Percentiles rank a stretch among this genome's conserved stretches.
Evolutionary conservation across 169 alveolate species (phyloP).

Genomic region (Plasmodium cynomolgi): DNA sequence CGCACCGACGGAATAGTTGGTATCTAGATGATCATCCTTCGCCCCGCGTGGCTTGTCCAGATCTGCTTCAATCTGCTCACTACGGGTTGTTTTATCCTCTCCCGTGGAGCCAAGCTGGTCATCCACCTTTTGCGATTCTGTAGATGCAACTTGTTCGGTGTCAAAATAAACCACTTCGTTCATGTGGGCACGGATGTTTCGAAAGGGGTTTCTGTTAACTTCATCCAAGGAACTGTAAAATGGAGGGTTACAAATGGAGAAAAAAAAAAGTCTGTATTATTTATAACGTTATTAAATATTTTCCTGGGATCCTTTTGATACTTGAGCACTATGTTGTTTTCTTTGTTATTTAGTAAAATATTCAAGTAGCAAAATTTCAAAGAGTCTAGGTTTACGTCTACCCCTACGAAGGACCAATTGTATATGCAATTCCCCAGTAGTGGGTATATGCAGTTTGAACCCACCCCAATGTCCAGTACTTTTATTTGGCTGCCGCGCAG

Average conservation of each 20-base stretch:
- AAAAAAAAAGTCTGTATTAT: conserved; percentile 49
- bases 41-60: neutral
- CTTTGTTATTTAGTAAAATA: conserved; percentile 39
- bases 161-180: conserved; percentile 51
- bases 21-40: neutral
- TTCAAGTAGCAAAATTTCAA: conserved; percentile 32
- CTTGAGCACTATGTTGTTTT: conserved; percentile 55
- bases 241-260: conserved; percentile 69
- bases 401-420: conserved; percentile 82
- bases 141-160: neutral
- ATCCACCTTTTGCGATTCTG: neutral
- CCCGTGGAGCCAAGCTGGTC: neutral
- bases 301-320: conserved; percentile 55
- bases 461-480: conserved; percentile 85
- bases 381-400: conserved; percentile 46
- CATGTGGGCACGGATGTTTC: conserved; percentile 35
- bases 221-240: conserved; percentile 39
- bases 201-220: conserved; percentile 56
- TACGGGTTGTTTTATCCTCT: neutral
- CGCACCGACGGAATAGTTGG: neutral
- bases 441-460: conserved; percentile 85
- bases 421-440: conserved; percentile 79
- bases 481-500: conserved; percentile 69
- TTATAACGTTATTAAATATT: conserved; percentile 35
- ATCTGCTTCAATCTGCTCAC: neutral